These are phyloP conservation scores for Pilatotrama ljubarskyi DNA, from an alignment of 768 basidiomycete genomes.

Conservation along the genomic window DNA sequence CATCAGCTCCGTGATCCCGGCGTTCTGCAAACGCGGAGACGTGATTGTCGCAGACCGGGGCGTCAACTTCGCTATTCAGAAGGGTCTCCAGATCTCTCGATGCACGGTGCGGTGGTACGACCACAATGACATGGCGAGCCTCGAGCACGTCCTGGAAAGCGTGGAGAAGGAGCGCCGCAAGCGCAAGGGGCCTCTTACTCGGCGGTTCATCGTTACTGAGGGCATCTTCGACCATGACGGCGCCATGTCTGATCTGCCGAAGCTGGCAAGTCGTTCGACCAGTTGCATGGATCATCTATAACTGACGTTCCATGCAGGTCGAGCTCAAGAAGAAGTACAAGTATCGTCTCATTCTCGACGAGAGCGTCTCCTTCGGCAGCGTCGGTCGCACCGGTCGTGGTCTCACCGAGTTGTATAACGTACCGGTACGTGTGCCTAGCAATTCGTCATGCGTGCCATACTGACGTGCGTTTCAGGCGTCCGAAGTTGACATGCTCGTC, in stretches of 20 bases:
- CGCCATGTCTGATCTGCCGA: slow-evolving; percentile 87
- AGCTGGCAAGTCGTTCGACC: slow-evolving; percentile 59
- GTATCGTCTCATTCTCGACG: slow-evolving; percentile 92
- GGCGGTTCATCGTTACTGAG: slow-evolving; percentile 95
- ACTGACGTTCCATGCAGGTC: slow-evolving; percentile 51
- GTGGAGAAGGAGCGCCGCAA: slow-evolving; percentile 90
- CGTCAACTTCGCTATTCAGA: slow-evolving; percentile 95
- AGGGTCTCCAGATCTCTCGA: slow-evolving; percentile 91
- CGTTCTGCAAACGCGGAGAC: slow-evolving; percentile 97
- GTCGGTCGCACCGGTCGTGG: slow-evolving; percentile 94
- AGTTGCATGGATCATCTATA: not conserved
- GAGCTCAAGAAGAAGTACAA: slow-evolving; percentile 96
- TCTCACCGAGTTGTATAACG: slow-evolving; percentile 91
- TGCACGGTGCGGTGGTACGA: slow-evolving; percentile 94
- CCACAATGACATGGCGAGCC: slow-evolving; percentile 89
- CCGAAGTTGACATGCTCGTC: slow-evolving; percentile 92
- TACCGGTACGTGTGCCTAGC: slow-evolving; percentile 58
- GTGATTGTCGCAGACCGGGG: slow-evolving; percentile 98
- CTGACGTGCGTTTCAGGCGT: slow-evolving; percentile 49
- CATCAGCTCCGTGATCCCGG: slow-evolving; percentile 90
- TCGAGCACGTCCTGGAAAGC: slow-evolving; percentile 83
- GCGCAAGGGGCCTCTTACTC: slow-evolving; percentile 75
- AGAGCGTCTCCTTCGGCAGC: slow-evolving; percentile 89
- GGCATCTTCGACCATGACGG: slow-evolving; percentile 97
- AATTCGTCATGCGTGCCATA: not conserved